A percentile compares a stretch with the other conserved stretches of the same genome.
These are phyloP conservation scores for Dillenia suffruticosa DNA, from an alignment of 164 flowering plant species.

Conservation along the genomic window DNA sequence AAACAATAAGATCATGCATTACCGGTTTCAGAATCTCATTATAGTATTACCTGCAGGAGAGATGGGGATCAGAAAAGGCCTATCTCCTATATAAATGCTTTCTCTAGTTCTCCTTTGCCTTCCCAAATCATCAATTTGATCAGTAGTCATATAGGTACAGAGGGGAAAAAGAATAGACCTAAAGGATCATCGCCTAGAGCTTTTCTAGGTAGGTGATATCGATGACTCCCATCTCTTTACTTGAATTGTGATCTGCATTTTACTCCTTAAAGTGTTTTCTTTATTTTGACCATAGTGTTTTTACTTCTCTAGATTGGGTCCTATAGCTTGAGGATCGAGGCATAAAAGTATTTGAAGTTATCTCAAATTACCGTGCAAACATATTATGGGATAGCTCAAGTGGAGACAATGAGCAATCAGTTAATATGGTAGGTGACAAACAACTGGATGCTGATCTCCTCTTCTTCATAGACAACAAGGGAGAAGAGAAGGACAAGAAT, in stretches of 20 bases:
- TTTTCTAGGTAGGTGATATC: slow-evolving; percentile 44
- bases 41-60: slow-evolving; percentile 34
- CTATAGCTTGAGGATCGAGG: slow-evolving; percentile 50
- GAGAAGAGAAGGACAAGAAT: slow-evolving; percentile 23
- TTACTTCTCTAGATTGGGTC: slow-evolving; percentile 44
- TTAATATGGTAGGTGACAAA: slow-evolving; percentile 10
- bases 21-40: slow-evolving; percentile 5
- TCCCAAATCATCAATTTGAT: slow-evolving; percentile 38
- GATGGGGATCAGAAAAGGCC: slow-evolving; percentile 48
- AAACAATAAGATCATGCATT: not conserved
- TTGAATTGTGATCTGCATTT: too few relatives aligned
- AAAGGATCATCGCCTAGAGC: slow-evolving; percentile 51
- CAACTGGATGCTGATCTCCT: slow-evolving; percentile 25
- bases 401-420: slow-evolving; percentile 16
- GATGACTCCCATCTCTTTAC: not conserved
- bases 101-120: slow-evolving; percentile 40
- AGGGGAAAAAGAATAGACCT: slow-evolving; percentile 19
- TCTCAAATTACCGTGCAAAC: slow-evolving; percentile 30
- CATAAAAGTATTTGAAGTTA: slow-evolving; percentile 34
- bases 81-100: slow-evolving; percentile 47
- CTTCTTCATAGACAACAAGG: slow-evolving; percentile 48
- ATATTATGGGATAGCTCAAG: slow-evolving; percentile 22
- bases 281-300: not conserved
- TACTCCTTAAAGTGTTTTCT: too few relatives aligned
- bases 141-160: slow-evolving; percentile 26